phyloP scores from a whole-genome alignment of 495 filamentous ascomycete species.

The Aspergillus ellipticus region DNA sequence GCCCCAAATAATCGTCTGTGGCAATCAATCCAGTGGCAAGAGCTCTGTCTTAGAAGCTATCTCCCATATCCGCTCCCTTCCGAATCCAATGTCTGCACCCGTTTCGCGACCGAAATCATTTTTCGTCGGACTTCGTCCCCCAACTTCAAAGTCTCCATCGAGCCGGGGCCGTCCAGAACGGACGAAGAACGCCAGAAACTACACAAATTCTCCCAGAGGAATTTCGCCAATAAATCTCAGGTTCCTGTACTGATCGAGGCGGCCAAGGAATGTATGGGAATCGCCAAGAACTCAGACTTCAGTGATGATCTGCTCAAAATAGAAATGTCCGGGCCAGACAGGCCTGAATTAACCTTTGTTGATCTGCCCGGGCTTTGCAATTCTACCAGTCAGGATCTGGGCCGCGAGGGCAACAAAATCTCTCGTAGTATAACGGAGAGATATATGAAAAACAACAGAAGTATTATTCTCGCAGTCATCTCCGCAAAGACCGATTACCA shows the following conservation, averaged over 20 bases:
- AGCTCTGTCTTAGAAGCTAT: constrained; percentile 73
- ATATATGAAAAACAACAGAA: constrained; percentile 56
- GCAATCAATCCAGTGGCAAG: constrained; percentile 69
- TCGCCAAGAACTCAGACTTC: constrained; percentile 41
- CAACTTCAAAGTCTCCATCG: constrained; percentile 42
- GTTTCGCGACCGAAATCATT: constrained; percentile 65
- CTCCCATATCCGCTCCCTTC: constrained; percentile 61
- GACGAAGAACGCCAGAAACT: constrained; percentile 13
- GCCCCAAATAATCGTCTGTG: constrained; percentile 71
- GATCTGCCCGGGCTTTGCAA: constrained; percentile 63
- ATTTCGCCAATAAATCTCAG: constrained; percentile 23
- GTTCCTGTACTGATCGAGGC: constrained; percentile 41
- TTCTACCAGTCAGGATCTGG: constrained; percentile 34
- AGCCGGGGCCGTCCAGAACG: constrained; percentile 26
- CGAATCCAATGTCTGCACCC: constrained; percentile 62
- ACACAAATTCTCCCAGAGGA: constrained; percentile 6
- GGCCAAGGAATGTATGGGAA: constrained; percentile 50
- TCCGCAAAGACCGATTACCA: constrained; percentile 48
- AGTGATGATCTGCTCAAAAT: constrained; percentile 61
- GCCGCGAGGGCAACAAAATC: constrained; percentile 30
- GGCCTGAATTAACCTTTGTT: constrained; percentile 62
- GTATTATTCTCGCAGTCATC: constrained; percentile 63
- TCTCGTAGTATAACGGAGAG: constrained; percentile 49
- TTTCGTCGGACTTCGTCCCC: constrained; percentile 29
- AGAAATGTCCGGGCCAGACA: constrained; percentile 55